phyloP scores from a whole-genome alignment of 23 red algal species.

The Agarophyton chilense region DNA sequence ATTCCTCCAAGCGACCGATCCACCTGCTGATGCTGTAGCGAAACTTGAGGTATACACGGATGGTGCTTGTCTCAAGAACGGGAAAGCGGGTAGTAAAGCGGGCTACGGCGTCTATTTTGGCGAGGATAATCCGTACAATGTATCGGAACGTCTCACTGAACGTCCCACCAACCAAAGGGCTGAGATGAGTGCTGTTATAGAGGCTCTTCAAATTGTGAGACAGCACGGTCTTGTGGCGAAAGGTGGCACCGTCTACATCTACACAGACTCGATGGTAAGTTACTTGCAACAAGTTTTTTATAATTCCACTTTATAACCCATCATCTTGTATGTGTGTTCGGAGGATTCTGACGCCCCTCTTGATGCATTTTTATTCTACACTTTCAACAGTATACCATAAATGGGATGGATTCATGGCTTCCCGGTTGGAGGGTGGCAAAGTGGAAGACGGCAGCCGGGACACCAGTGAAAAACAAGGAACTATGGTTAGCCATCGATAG shows the following conservation, averaged over 20 bases:
- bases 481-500: slow-evolving; percentile 64
- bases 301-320: neutral
- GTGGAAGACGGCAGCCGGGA: slow-evolving; percentile 57
- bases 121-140: slow-evolving; percentile 59
- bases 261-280: slow-evolving; percentile 57
- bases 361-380: neutral
- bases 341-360: neutral
- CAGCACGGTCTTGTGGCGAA: slow-evolving; percentile 24
- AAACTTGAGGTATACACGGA: slow-evolving; percentile 80
- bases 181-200: slow-evolving; percentile 80
- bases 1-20: neutral
- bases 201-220: slow-evolving; percentile 66
- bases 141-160: slow-evolving; percentile 51
- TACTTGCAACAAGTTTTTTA: neutral
- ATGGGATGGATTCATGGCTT: slow-evolving; percentile 76
- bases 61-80: slow-evolving; percentile 85
- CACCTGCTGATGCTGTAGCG: neutral
- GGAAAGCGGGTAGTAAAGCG: slow-evolving; percentile 25
- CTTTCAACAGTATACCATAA: slow-evolving; percentile 71
- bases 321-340: neutral
- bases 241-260: slow-evolving; percentile 18
- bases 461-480: slow-evolving; percentile 67
- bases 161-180: slow-evolving; percentile 89
- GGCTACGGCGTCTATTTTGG: slow-evolving; percentile 90
- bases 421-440: slow-evolving; percentile 63